Base-by-base conservation (phyloP, 257 asterid species). In the Ophiorrhiza pumila region DNA sequence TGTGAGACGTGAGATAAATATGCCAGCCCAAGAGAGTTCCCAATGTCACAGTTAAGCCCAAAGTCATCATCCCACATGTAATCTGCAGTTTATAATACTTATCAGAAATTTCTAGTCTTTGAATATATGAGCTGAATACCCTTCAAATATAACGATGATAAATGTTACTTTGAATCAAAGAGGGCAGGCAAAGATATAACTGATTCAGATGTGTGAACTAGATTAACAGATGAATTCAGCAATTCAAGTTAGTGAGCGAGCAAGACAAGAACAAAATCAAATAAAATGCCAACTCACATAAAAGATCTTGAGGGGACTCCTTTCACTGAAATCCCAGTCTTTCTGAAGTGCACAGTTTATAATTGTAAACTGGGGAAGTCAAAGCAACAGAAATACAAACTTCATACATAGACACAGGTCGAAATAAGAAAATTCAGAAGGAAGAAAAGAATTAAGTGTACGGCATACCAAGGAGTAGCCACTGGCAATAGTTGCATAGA, bases 21-120 rank as follows among this genome's bases (percentile, higher is more conserved):
- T 95, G 96, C 98, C 98, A 95, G 79, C 83, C 71, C 72, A 92
- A 78, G 53, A 95, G 89, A 45, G 87, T 80, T 79, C 96, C 97
- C 39, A 95, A 83, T 7, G 83, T 80, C 74, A 87, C 25, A 78
- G 91, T 83, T 75, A 92, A 80, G 73, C 85, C 75, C 22, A 82
- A 17, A 68, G 79, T 39, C 77, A 86, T 43, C 8, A 76, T 11
- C 76, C 95, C 97, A 72, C 88, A 86, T 32, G 80, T 76, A 31
- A 87, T 56, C 97, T 92, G 87, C 77, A 76, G 76, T 29, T 39
- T 27, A 68, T 17, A 73, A 69, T 77, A 61, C 50, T 18, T 5
- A 50, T 22, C 43, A 82, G 69, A 72, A 50, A 43, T 18, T 78
- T 53, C 39, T 29, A 68, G 65, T 42, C 23, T 63, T 34, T 37